A percentile compares a stretch with the other conserved stretches of the same genome.
Evolutionary conservation across 768 basidiomycete genomes (phyloP).

Genomic region (Pulveroboletus sp.): DNA sequence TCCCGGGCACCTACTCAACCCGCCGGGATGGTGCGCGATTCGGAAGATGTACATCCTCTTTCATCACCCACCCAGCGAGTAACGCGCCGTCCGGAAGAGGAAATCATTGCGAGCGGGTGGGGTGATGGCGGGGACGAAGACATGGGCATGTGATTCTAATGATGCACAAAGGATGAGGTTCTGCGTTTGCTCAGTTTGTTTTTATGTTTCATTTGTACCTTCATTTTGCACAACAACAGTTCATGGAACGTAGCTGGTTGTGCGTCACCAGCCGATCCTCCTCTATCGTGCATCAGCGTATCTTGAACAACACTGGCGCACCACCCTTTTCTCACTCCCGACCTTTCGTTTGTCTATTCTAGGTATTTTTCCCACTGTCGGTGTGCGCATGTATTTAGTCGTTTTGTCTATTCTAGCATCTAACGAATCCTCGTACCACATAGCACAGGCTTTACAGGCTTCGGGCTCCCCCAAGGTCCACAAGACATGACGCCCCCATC

Average conservation of each 20-base stretch:
- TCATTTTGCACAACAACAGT: slow-evolving; percentile 13
- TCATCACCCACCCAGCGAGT: slow-evolving; percentile 27
- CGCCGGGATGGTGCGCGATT: slow-evolving; percentile 17
- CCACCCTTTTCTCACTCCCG: too few relatives aligned
- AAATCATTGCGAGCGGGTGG: slow-evolving; percentile 65
- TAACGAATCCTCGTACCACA: too few relatives aligned
- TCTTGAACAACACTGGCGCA: too few relatives aligned
- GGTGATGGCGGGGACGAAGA: slow-evolving; percentile 63
- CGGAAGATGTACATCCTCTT: slow-evolving; percentile 24
- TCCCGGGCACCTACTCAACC: slow-evolving; percentile 24
- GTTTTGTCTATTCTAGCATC: too few relatives aligned
- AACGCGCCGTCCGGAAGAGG: slow-evolving; percentile 51
- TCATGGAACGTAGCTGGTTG: slow-evolving; percentile 9
- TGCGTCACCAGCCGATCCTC: slow-evolving; percentile 5
- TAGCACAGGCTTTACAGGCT: too few relatives aligned
- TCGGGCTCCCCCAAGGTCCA: too few relatives aligned
- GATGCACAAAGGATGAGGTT: background rate
- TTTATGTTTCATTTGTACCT: slow-evolving; percentile 13
- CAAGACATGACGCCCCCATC: too few relatives aligned
- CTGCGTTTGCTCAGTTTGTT: slow-evolving; percentile 1
- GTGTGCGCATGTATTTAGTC: too few relatives aligned
- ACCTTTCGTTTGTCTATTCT: too few relatives aligned
- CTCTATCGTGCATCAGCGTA: background rate
- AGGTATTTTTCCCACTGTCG: too few relatives aligned
- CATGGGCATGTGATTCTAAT: slow-evolving; percentile 74